Evolutionary conservation across 768 basidiomycete genomes (phyloP), one percentile per base, ranked within the genome.

Genomic region (Cyathus striatus): DNA sequence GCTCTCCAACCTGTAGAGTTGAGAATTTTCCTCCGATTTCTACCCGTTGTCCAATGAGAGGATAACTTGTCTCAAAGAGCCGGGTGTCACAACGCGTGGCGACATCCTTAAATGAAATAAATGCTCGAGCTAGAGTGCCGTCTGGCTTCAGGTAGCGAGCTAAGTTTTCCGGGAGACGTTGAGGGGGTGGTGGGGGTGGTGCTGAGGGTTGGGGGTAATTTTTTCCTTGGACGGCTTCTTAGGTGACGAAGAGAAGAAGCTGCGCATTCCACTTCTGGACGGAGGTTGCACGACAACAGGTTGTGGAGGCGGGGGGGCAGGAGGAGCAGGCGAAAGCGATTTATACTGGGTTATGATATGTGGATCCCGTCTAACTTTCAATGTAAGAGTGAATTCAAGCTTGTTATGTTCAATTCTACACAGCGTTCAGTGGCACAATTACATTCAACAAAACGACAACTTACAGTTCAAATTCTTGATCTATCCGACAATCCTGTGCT

Each of bases 391-490:
- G 65, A 98, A 96, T 58, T 96, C 92, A 42, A 97, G 81, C 60
- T 96, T 96, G 66, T 79, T 90, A 55, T 94, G 90, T 55, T 93
- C 91, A 48, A 93, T 90, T 23, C 90, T 91, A 49, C 1, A 41
- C 21, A 38, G 22, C 42, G 10, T 47, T 42, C 32, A 39, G 34
- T 21, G 25, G 23, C 23, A 32, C 20, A 22, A 26, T 6, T 23
- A 14, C 12, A 25, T 16, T 13, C 10, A 37, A 37, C 6, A 40
- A 16, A 36, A 47, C 36, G 6, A 26, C 36, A 5, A 72, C 89
- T 39, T 59, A 92, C 90, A 94, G 67, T 54, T 94, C 91, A 53
- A 94, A 94, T 58, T 94, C 91, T 59, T 92, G 90, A 37, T 89
- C 83, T 42, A 94, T 85, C 9, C 72, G 69, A 41, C 77, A 75